Conservation (phyloP, 148 eudicot species). For the Rhododendron williamsianum region DNA sequence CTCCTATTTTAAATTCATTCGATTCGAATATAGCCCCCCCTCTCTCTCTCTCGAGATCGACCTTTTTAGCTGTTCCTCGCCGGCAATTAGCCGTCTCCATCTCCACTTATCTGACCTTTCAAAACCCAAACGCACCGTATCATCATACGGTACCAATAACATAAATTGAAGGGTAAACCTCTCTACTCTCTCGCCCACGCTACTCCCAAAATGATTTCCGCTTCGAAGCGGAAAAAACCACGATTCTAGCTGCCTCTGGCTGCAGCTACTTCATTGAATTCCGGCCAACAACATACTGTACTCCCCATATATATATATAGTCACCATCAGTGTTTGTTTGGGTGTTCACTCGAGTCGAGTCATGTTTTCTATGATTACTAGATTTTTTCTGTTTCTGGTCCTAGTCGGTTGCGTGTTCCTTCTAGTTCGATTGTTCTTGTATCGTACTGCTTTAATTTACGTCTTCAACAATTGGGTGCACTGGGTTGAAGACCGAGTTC, state of each 20-base stretch:
- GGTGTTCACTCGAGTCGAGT: background rate
- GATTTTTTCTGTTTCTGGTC: background rate
- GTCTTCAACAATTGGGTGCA: slow-evolving; percentile 23
- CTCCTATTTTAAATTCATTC: background rate
- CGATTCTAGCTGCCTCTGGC: background rate
- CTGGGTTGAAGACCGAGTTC: slow-evolving; percentile 44
- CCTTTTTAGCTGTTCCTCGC: background rate
- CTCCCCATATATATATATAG: background rate
- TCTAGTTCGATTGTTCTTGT: slow-evolving; percentile 21
- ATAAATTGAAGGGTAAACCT: background rate
- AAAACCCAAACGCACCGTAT: background rate
- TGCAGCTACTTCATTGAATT: background rate
- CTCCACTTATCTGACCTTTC: background rate
- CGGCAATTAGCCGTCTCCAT: background rate
- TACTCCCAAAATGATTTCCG: background rate
- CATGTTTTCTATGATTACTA: slow-evolving; percentile 5
- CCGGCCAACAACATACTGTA: background rate
- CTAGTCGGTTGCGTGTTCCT: slow-evolving; percentile 1
- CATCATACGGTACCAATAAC: too few relatives aligned
- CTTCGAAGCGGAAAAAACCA: background rate
- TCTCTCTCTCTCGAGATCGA: background rate
- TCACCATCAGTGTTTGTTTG: background rate
- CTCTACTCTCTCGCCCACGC: background rate
- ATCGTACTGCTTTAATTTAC: slow-evolving; percentile 27
- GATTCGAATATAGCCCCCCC: background rate